Percentiles rank a stretch among this genome's conserved stretches.
phyloP scores from a whole-genome alignment of 2,329 filamentous ascomycete genomes.

The Coniosporium uncinatum region DNA sequence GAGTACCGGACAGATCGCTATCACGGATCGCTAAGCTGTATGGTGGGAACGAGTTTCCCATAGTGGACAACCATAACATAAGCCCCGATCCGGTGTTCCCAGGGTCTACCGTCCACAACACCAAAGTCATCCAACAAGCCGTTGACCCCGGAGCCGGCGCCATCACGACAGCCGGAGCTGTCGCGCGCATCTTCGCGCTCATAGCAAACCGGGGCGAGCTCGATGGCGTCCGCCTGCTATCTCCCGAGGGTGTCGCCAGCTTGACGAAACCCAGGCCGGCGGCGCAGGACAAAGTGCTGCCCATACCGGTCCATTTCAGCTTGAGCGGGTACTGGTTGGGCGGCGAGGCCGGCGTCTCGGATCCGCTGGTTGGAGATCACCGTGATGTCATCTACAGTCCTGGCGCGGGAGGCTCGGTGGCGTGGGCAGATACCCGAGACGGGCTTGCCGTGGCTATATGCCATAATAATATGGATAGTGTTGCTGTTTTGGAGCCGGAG shows the following conservation, averaged over 20 bases:
- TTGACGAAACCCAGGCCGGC: not conserved
- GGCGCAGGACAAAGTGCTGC: too few relatives aligned
- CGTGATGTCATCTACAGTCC: too few relatives aligned
- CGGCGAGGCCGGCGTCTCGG: too few relatives aligned
- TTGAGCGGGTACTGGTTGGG: too few relatives aligned
- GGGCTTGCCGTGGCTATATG: too few relatives aligned
- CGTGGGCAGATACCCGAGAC: too few relatives aligned
- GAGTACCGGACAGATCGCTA: too few relatives aligned
- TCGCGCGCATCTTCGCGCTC: constrained; percentile 34
- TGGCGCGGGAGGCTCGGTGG: too few relatives aligned
- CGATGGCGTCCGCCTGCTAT: constrained; percentile 29
- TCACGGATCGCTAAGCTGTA: constrained; percentile 1
- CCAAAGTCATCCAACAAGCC: not conserved
- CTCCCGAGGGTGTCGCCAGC: constrained; percentile 12
- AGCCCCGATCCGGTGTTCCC: not conserved
- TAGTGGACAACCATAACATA: not conserved
- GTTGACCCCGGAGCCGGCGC: constrained; percentile 1
- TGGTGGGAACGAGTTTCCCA: constrained; percentile 1
- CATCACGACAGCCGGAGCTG: constrained; percentile 29
- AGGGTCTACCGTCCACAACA: constrained; percentile 1
- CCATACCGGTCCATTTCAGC: too few relatives aligned
- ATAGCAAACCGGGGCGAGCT: constrained; percentile 24
- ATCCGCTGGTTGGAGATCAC: too few relatives aligned
- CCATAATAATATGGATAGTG: too few relatives aligned
- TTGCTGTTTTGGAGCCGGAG: too few relatives aligned